These are phyloP conservation scores for Starmerella apis DNA, from an alignment of 805 yeast genomes.

Conservation along the genomic window DNA sequence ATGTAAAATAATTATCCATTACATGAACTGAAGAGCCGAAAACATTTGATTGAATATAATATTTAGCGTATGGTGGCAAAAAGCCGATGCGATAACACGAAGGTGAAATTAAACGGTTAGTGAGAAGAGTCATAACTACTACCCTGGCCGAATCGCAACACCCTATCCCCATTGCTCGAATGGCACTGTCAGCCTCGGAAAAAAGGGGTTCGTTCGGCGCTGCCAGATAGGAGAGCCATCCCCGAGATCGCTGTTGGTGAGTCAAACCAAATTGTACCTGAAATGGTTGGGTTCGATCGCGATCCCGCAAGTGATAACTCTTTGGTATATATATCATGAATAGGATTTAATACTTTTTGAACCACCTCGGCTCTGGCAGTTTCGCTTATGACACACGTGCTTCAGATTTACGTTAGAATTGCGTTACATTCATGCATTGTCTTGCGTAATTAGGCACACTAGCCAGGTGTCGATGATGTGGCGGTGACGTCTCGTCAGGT, in stretches of 20 bases:
- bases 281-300: too few relatives aligned
- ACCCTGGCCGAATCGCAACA: conserved; percentile 3
- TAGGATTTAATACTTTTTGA: too few relatives aligned
- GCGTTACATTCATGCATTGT: not conserved
- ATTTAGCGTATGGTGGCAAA: too few relatives aligned
- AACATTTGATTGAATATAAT: too few relatives aligned
- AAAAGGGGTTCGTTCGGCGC: not conserved
- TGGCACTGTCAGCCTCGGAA: not conserved
- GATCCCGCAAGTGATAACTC: too few relatives aligned
- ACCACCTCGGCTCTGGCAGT: too few relatives aligned
- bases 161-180: not conserved
- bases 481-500: conserved; percentile 5
- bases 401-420: not conserved
- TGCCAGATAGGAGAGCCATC: not conserved
- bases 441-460: not conserved
- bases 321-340: too few relatives aligned
- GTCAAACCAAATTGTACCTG: not conserved
- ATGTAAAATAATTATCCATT: too few relatives aligned
- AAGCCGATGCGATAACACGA: too few relatives aligned
- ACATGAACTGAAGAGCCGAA: too few relatives aligned
- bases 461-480: not conserved
- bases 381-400: too few relatives aligned
- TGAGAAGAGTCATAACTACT: not conserved
- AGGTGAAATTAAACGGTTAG: not conserved
- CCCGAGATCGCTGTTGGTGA: not conserved